Evolutionary conservation across 1,139 yeast genomes (phyloP).

Genomic region (Candida sp.): DNA sequence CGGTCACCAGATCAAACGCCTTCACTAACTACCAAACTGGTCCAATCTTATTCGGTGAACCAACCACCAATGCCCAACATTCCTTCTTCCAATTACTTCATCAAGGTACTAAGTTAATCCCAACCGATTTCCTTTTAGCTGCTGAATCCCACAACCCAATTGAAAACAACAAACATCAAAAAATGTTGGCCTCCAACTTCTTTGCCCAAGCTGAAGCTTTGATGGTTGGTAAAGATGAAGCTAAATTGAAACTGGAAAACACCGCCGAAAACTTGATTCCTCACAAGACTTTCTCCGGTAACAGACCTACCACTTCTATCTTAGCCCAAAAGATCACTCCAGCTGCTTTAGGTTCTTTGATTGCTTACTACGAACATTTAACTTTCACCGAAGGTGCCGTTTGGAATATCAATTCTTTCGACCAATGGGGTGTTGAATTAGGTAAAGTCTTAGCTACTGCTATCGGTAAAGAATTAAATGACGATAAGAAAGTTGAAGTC

Average conservation of each 20-base stretch:
- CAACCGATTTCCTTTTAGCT: conserved; percentile 94
- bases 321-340: conserved; percentile 96
- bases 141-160: conserved; percentile 99
- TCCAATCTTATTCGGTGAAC: conserved; percentile 94
- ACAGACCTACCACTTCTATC: conserved; percentile 98
- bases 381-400: conserved; percentile 98
- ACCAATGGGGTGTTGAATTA: conserved; percentile 99
- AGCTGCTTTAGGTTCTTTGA: conserved; percentile 90
- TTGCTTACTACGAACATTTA: conserved; percentile 96
- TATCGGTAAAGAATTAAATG: conserved; percentile 84
- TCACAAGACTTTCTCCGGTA: conserved; percentile 95
- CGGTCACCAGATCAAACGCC: conserved; percentile 88
- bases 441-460: conserved; percentile 98
- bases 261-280: conserved; percentile 83
- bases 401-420: conserved; percentile 99
- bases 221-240: conserved; percentile 92
- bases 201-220: conserved; percentile 98
- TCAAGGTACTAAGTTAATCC: conserved; percentile 97
- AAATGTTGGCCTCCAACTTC: conserved; percentile 97
- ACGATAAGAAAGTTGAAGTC: conserved; percentile 47
- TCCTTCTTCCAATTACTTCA: conserved; percentile 99
- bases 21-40: conserved; percentile 96
- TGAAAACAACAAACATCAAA: conserved; percentile 90
- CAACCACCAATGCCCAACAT: conserved; percentile 98
- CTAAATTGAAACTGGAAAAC: conserved; percentile 85